Evolutionary conservation across 306 rosid species (phyloP).

Genomic region (Vigna angularis): DNA sequence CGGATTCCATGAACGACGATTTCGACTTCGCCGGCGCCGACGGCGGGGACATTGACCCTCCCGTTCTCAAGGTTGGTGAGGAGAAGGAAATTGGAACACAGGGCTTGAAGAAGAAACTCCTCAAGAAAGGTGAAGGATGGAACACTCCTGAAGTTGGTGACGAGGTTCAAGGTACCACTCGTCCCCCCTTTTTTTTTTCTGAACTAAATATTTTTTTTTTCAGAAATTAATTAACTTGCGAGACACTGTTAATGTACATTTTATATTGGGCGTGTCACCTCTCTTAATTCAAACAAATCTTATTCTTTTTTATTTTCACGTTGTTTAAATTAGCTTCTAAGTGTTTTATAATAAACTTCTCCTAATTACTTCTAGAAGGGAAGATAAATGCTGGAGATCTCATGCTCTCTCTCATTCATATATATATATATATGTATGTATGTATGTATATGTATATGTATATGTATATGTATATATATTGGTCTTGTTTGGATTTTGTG

Average conservation of each 20-base stretch:
- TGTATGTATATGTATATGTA: too few relatives aligned
- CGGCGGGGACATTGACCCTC: conserved; percentile 12
- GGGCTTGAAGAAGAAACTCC: conserved; percentile 91
- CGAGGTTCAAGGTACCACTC: conserved; percentile 75
- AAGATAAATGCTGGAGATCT: too few relatives aligned
- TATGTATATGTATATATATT: too few relatives aligned
- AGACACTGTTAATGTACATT: too few relatives aligned
- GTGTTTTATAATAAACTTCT: too few relatives aligned
- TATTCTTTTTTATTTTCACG: too few relatives aligned
- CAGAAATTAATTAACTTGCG: not conserved
- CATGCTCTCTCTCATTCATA: too few relatives aligned
- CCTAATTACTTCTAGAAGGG: too few relatives aligned
- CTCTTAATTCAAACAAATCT: not conserved
- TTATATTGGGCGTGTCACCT: not conserved
- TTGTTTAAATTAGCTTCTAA: too few relatives aligned
- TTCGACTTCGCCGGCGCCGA: conserved; percentile 60
- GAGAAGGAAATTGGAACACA: conserved; percentile 86
- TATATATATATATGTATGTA: too few relatives aligned
- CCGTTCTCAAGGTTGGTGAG: conserved; percentile 68
- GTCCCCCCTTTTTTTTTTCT: not conserved
- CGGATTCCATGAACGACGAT: conserved; percentile 66
- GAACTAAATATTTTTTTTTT: not conserved
- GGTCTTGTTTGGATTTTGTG: too few relatives aligned
- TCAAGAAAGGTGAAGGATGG: conserved; percentile 85
- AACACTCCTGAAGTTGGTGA: conserved; percentile 84